Base-by-base conservation (phyloP, 352 stramenopile species). In the Phytopythium sindhum region DNA sequence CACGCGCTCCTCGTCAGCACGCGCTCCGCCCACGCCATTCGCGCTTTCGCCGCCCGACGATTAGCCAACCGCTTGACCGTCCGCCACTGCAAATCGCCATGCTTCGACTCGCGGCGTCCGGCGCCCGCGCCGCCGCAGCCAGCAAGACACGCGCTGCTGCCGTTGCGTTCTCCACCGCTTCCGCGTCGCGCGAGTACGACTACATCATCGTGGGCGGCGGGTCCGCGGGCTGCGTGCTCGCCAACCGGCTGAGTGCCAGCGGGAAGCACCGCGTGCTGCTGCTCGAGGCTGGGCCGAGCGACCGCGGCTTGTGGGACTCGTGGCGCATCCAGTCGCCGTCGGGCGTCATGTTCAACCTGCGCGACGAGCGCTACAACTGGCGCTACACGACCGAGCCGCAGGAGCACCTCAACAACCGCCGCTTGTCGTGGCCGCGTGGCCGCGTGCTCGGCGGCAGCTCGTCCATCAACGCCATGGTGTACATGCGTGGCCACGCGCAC, bases 161-260 rank as follows among this genome's bases (percentile, higher is more conserved):
- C 21, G 23, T 23, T 10, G 44, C 44, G 44, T 14, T 51, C n/a
- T 51, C 44, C 7, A 51, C 44, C 44, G 44, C 44, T 4, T 28
- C 44, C 4, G n/a, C 44, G 44, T 29, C 47, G 24, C 47, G 47
- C n/a, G 75, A 80, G 53, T 86, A 77, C 68, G 90, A 97, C 74
- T 97, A 93, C 69, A 85, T 97, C 50, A 80, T 97, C 59, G 84
- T 97, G 28, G 90, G 90, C 62, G 88, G 69, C 23, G 90, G 90
- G 19, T 89, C 85, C 0, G 88, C 87, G 11, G 89, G 90, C 41
- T 95, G 86, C 63, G 80, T 96, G 55, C 73, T 97, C n/a, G 90
- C 90, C 47, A 93, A 89, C 65, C 72, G 80, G 10, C 73, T 97
- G 45, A 90, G 68, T 28, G 84, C 85, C 28, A 67, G 95, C 60